These are phyloP conservation scores for Dactylellina parvicollis DNA, from an alignment of 2,329 filamentous ascomycete genomes.

Conservation along the genomic window DNA sequence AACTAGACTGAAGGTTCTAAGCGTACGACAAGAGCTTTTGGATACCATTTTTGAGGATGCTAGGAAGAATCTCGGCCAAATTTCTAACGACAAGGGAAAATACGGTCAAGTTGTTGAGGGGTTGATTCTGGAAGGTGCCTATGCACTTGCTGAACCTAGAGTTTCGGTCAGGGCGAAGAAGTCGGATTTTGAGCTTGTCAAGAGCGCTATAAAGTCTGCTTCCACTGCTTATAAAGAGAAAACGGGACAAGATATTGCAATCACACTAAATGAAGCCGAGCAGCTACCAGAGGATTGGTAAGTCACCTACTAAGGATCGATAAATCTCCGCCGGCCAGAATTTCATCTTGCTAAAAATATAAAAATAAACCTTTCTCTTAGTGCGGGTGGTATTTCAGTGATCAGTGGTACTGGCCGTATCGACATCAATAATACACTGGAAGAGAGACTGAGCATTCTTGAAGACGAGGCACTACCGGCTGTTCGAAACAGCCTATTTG, in stretches of 20 bases:
- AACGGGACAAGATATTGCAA: slow-evolving; percentile 73
- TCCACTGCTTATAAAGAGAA: slow-evolving; percentile 84
- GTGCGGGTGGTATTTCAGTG: slow-evolving; percentile 83
- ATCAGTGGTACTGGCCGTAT: slow-evolving; percentile 89
- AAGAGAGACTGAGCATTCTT: slow-evolving; percentile 85
- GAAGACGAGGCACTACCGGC: slow-evolving; percentile 85
- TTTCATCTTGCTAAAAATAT: too few species aligned
- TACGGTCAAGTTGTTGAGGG: slow-evolving; percentile 81
- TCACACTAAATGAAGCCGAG: slow-evolving; percentile 80
- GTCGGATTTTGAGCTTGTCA: slow-evolving; percentile 75
- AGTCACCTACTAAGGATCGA: slow-evolving; percentile 62
- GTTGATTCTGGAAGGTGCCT: slow-evolving; percentile 87
- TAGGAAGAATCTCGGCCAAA: slow-evolving; percentile 74
- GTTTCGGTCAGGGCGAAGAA: slow-evolving; percentile 79
- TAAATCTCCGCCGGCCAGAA: background rate
- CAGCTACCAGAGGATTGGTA: slow-evolving; percentile 84
- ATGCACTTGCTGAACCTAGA: slow-evolving; percentile 83
- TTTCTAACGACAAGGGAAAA: slow-evolving; percentile 74
- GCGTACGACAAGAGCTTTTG: slow-evolving; percentile 86
- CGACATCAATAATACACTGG: slow-evolving; percentile 97
- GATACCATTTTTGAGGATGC: slow-evolving; percentile 88
- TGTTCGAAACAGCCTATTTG: slow-evolving; percentile 87
- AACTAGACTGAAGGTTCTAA: slow-evolving; percentile 87
- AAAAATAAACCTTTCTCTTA: slow-evolving; percentile 62
- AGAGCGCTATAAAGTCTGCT: slow-evolving; percentile 80